phyloP scores from a whole-genome alignment of 2,329 filamentous ascomycete species.

The Apiospora rasikravindrae region DNA sequence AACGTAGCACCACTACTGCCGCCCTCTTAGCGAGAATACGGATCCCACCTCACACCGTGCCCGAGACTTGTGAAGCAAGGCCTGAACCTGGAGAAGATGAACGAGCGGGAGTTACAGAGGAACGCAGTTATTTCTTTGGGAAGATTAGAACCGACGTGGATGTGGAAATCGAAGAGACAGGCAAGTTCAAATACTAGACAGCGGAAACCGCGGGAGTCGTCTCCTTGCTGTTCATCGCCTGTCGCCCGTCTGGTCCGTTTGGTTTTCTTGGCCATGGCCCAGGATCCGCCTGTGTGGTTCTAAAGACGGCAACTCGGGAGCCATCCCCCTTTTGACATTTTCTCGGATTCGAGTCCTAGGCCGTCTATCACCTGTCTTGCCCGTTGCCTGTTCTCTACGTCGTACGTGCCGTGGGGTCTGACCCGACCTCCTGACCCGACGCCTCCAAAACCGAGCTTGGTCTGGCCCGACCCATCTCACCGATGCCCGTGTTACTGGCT shows the following conservation, averaged over 20 bases:
- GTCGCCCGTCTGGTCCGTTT: not conserved
- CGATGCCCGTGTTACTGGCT: not conserved
- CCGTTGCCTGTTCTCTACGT: not conserved
- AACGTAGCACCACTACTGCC: not conserved
- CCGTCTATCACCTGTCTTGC: not conserved
- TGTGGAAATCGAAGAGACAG: not conserved
- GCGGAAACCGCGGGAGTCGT: not conserved
- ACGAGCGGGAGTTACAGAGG: not conserved
- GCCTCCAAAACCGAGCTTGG: not conserved
- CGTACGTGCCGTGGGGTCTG: not conserved
- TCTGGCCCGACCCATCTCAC: not conserved
- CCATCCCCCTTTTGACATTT: not conserved
- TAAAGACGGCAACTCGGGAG: conserved; percentile 1
- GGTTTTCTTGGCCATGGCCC: not conserved
- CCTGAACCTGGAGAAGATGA: not conserved
- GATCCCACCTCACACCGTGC: not conserved
- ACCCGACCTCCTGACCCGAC: not conserved
- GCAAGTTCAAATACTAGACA: not conserved
- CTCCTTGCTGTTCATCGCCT: not conserved
- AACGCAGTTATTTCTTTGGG: not conserved
- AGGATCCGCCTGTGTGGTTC: not conserved
- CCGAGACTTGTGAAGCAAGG: not conserved
- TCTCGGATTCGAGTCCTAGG: not conserved
- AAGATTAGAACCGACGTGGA: too few relatives aligned
- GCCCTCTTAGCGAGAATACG: not conserved